A percentile compares a stretch with the other conserved stretches of the same genome.
These are phyloP conservation scores for Claviceps pazoutovae DNA, from an alignment of 2,329 filamentous ascomycete species.

Conservation along the genomic window DNA sequence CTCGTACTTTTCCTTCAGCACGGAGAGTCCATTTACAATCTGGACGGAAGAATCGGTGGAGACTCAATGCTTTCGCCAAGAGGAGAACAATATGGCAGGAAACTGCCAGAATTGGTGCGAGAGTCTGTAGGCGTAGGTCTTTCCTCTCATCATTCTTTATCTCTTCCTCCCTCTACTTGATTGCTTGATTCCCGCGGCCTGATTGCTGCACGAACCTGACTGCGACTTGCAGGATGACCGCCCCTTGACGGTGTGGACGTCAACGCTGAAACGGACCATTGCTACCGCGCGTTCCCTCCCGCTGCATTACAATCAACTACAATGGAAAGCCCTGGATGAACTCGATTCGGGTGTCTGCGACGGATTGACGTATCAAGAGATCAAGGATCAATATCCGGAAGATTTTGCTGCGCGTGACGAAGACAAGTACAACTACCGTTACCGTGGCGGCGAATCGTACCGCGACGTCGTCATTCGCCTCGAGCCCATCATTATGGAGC, in stretches of 20 bases:
- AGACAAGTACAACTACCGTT: constrained; percentile 99
- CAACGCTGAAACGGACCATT: constrained; percentile 65
- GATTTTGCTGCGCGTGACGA: constrained; percentile 93
- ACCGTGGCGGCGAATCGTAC: constrained; percentile 89
- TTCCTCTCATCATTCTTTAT: neutral
- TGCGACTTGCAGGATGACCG: constrained; percentile 36
- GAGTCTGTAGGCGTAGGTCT: constrained; percentile 68
- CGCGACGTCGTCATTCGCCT: constrained; percentile 94
- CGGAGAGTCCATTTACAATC: constrained; percentile 86
- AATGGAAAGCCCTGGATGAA: constrained; percentile 98
- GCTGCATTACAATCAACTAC: constrained; percentile 74
- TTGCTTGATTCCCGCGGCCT: too few relatives aligned
- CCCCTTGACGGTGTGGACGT: constrained; percentile 49
- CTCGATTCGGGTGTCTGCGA: constrained; percentile 95
- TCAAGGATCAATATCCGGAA: constrained; percentile 79
- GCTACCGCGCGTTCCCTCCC: constrained; percentile 78
- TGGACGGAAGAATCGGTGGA: constrained; percentile 81
- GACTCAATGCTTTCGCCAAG: constrained; percentile 77
- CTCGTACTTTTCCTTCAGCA: constrained; percentile 40
- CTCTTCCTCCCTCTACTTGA: too few relatives aligned
- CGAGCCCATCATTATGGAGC: constrained; percentile 98
- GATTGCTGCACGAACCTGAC: neutral
- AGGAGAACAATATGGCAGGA: constrained; percentile 74
- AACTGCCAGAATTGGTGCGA: constrained; percentile 70
- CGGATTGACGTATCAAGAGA: constrained; percentile 89